These are phyloP conservation scores for Rhodotorula sp. DNA, from an alignment of 1,284 basidiomycete genomes.

Conservation along the genomic window DNA sequence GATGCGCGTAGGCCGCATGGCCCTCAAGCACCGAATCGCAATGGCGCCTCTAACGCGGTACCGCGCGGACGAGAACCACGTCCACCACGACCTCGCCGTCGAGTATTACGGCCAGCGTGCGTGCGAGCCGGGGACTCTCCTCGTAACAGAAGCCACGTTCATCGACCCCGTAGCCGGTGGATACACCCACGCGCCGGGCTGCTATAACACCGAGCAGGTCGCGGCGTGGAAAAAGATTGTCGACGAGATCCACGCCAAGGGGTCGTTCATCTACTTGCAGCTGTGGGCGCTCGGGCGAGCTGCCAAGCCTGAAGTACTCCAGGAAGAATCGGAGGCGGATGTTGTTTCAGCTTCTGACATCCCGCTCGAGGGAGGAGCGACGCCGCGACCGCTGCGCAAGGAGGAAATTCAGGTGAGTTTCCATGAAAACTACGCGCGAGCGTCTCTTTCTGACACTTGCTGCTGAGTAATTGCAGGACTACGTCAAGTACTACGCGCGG, in stretches of 20 bases:
- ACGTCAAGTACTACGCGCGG: conserved; percentile 55
- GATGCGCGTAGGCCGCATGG: conserved; percentile 52
- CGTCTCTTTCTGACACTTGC: background rate
- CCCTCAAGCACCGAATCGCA: conserved; percentile 55
- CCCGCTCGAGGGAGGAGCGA: conserved; percentile 52
- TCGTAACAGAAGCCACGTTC: conserved; percentile 57
- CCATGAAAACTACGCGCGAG: too few species aligned
- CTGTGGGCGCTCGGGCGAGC: conserved; percentile 57
- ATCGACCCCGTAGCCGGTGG: conserved; percentile 46
- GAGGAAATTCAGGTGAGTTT: conserved; percentile 41
- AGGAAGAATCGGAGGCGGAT: conserved; percentile 43
- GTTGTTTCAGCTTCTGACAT: conserved; percentile 51
- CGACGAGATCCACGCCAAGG: conserved; percentile 45
- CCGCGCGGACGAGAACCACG: conserved; percentile 46
- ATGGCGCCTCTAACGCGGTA: conserved; percentile 56
- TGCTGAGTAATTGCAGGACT: conserved; percentile 28
- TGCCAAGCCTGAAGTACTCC: conserved; percentile 46
- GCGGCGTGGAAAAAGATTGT: conserved; percentile 55
- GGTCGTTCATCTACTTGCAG: conserved; percentile 53
- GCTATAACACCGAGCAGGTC: conserved; percentile 56
- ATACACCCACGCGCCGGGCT: conserved; percentile 48
- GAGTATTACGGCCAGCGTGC: conserved; percentile 57
- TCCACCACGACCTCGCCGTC: conserved; percentile 20
- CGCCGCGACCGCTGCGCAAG: conserved; percentile 41
- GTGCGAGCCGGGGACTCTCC: conserved; percentile 53